These are phyloP conservation scores for Bipolaris cookei DNA, from an alignment of 2,329 filamentous ascomycete genomes.

Conservation along the genomic window DNA sequence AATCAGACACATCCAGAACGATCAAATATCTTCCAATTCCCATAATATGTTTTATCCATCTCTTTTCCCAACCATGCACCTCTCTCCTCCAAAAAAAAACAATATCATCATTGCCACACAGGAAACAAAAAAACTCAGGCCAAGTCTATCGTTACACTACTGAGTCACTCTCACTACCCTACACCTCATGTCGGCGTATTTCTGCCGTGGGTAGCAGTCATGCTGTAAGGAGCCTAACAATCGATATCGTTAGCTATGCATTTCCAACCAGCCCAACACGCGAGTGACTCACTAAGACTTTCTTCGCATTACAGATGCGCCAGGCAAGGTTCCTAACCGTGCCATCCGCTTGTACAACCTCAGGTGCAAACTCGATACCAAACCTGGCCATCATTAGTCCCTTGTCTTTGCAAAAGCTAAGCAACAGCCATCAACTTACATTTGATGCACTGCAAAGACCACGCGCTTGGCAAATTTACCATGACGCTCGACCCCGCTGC, in stretches of 20 bases:
- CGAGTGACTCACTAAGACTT: slow-evolving; percentile 75
- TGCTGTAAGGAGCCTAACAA: slow-evolving; percentile 56
- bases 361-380: slow-evolving; percentile 91
- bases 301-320: slow-evolving; percentile 94
- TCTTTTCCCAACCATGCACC: background rate
- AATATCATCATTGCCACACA: background rate
- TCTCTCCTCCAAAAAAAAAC: background rate
- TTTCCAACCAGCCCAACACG: background rate
- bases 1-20: background rate
- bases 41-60: background rate
- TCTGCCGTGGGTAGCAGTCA: slow-evolving; percentile 53
- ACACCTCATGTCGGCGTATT: slow-evolving; percentile 41
- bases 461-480: slow-evolving; percentile 88
- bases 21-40: background rate
- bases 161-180: background rate
- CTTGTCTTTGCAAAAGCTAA: background rate
- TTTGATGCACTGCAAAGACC: slow-evolving; percentile 92
- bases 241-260: slow-evolving; percentile 9
- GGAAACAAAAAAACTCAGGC: background rate
- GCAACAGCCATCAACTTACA: slow-evolving; percentile 62
- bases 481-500: slow-evolving; percentile 81
- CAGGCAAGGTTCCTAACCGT: slow-evolving; percentile 89
- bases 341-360: slow-evolving; percentile 90
- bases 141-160: background rate
- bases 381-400: slow-evolving; percentile 59